A percentile compares a stretch with the other conserved stretches of the same genome.
phyloP scores from a whole-genome alignment of 2,329 filamentous ascomycete species.

The Huntiella savannae region DNA sequence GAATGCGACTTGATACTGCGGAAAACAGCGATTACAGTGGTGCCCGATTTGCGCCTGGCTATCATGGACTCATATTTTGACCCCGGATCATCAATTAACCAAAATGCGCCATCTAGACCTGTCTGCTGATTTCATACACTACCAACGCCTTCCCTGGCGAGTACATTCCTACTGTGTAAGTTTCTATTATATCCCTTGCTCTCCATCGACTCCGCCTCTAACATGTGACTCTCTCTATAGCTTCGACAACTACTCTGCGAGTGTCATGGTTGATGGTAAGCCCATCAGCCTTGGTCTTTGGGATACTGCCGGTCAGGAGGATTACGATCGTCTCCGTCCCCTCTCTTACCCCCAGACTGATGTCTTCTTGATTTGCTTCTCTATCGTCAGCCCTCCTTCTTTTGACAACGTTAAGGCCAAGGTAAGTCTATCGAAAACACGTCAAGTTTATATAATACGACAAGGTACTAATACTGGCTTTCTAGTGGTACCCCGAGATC shows the following conservation, averaged over 20 bases:
- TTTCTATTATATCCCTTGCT: constrained; percentile 13
- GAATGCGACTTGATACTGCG: not conserved
- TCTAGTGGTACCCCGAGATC: constrained; percentile 90
- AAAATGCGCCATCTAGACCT: constrained; percentile 45
- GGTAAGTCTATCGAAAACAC: constrained; percentile 31
- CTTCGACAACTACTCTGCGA: constrained; percentile 97
- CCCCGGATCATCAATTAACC: not conserved
- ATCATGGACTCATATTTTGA: no score
- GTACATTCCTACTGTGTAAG: constrained; percentile 96
- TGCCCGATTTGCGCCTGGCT: no score
- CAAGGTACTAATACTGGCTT: not conserved
- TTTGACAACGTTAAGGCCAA: constrained; percentile 99
- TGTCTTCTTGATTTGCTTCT: constrained; percentile 96
- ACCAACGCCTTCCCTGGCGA: constrained; percentile 99
- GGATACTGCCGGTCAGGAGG: constrained; percentile 98
- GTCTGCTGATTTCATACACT: constrained; percentile 96
- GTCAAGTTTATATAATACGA: not conserved
- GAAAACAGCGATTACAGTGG: not conserved
- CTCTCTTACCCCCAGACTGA: constrained; percentile 97
- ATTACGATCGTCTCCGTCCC: constrained; percentile 87
- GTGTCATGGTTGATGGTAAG: constrained; percentile 97
- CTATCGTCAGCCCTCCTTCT: constrained; percentile 89
- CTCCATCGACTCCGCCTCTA: not conserved
- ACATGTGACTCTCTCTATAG: constrained; percentile 25
- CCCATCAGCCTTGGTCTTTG: constrained; percentile 91